Evolutionary conservation across 2,329 filamentous ascomycete species (phyloP), one percentile per base, ranked within the genome.

Genomic region (Sporothrix dimorphospora): DNA sequence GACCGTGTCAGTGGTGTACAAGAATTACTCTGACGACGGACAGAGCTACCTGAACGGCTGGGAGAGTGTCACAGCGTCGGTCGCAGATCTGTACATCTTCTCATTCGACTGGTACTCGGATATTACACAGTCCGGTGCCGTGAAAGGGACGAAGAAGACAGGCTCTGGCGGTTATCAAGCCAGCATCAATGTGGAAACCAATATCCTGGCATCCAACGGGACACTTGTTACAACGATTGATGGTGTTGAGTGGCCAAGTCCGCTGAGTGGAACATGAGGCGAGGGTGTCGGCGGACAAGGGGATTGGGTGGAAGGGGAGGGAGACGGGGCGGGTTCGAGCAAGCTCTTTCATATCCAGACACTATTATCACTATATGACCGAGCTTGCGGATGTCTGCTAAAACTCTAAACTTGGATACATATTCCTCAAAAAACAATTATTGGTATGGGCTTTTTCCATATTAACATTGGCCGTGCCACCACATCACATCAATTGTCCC

Each of bases 1-100:
- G 59, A 42, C 59, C 30, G 59, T 63, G 30, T 63, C 59, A 34
- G 59, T 63, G 8, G 59, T 63, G 34, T 63, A 63, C 59, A n/a
- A 40, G 34, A 42, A 63, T 34, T 63, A 63, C 38, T 63, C 59
- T 12, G 34, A 63, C 19, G 59, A 63, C 30, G 59, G 59, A 16
- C 34, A 21, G 38, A 63, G 59, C 59, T 63, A 24, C 59, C 59
- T 63, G n/a, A 24, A 63, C 30, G 59, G 59, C 59, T 11, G 34
- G 6, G 59, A 63, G 59, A 42, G 59, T 3, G 59, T 63, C 12
- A 63, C 59, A 6, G 59, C 59, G 34, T 63, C 59, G 59, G 59
- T 42, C 34, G 59, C 59, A 34, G n/a, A 63, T 63, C 59, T 63
- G 14, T 40, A 40, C 24, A n/a, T 63, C 59, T 63, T 40, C 59